Evolutionary conservation across 352 stramenopile genomes (phyloP), one percentile per base, ranked within the genome.

Genomic region (Globisporangium yorkense): DNA sequence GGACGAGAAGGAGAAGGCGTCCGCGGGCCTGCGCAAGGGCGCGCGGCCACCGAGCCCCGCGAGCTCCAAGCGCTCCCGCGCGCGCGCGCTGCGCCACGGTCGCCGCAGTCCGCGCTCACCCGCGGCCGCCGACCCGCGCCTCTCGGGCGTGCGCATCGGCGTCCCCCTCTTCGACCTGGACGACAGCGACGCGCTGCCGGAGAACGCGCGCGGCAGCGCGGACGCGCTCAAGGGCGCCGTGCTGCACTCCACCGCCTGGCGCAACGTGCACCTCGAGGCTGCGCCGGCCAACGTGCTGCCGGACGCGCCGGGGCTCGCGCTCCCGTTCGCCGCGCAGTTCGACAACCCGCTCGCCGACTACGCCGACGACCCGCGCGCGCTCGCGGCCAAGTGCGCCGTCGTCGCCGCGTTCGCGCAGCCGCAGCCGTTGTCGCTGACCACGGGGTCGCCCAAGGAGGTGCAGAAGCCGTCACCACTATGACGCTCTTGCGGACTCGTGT

Each of bases 231-330:
- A 80, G 10, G 65, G 73, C 49, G 65, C 64, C 9, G 59, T 75
- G 27, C 53, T 83, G 45, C 81, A 89, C 58, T 84, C 81, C 20
- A 91, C 81, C 0, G 71, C 77, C 16, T 91, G 81, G 81, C 74
- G 81, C 21, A 71, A 74, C 54, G 35, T 84, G 8, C 68, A 71
- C 9, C 40, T 88, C 4, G 46, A 61, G 6, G 21, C 35, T 0
- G 63, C 65, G 41, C 78, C 77, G 7, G 2, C 10, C 0, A 92
- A 88, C 50, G 24, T 92, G 2, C 56, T 92, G 27, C 57, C 69
- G 0, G 59, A 72, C 18, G 55, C 37, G 29, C 55, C 66, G 1
- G 62, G 41, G 0, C 12, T 83, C 18, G 12, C 49, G 9, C 35
- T 57, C 24, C 74, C 78, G 18, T 89, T 77, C 47, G 65, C 75